Evolutionary conservation across 1,139 yeast species (phyloP), one percentile per base, ranked within the genome.

Genomic region (Candida neerlandica): DNA sequence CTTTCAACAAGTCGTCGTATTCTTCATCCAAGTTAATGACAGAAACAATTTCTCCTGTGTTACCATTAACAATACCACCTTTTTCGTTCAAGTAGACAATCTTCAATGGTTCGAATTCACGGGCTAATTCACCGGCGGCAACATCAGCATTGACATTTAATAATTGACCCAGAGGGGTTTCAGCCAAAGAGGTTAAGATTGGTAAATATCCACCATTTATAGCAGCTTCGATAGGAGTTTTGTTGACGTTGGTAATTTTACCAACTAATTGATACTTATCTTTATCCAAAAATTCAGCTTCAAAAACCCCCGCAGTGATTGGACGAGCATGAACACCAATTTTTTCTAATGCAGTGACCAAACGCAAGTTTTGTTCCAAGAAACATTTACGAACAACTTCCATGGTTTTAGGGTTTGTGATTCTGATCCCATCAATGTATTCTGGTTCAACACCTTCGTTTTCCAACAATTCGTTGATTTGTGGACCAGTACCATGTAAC

Each of bases 241-340:
- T 94, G 72, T 90, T 89, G 32, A 94, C 97, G 41, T 86, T 80
- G 48, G 81, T 84, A 65, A 95, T 87, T 64, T 88, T 85, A 50
- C 99, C 99, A 46, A 94, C 99, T 51, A 94, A 78, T 65, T 92
- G 86, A 71, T 94, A 94, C 69, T 91, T 92, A 9, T 86, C 91
- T 69, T 90, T 80, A 67, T 94, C 97, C 58, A 94, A 79, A 68
- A 90, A 94, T 45, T 90, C 91, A 46, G 99, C 99, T 51, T 86
- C 83, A 71, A 94, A 95, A 14, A 95, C 99, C 61, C 99, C 99
- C 40, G 96, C 95, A 44, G 98, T 94, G 62, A 94, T 94, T 49
- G 99, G 99, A 71, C 99, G 85, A 18, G 99, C 98, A 57, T 91
- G 94, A 48, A 95, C 99, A 44, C 99, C 99, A 81, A 90, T 82